Percentiles rank a stretch among this genome's conserved stretches.
Evolutionary conservation across 148 eudicot genomes (phyloP).

Genomic region (Rhododendron simsii): DNA sequence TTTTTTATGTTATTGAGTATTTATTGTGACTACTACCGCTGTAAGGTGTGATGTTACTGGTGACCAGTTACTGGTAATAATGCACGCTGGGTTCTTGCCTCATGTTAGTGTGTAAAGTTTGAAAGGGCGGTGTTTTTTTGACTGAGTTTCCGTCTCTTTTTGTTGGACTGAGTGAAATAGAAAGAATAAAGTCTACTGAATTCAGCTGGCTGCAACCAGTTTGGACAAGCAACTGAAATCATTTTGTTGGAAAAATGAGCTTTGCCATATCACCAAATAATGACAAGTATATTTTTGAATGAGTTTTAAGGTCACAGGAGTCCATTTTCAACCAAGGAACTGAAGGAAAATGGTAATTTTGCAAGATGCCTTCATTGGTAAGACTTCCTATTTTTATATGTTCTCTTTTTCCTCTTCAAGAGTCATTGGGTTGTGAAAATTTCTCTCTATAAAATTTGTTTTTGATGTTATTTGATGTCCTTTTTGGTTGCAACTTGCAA

Average conservation of each 20-base stretch:
- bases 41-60: slow-evolving; percentile 1
- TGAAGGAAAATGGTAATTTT: neutral
- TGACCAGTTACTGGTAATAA: slow-evolving; percentile 6
- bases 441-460: neutral
- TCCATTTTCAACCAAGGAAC: neutral
- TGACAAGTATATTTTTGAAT: neutral
- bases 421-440: neutral
- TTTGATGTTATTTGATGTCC: neutral
- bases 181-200: neutral
- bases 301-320: neutral
- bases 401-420: neutral
- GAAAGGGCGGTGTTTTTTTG: neutral
- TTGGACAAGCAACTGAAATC: neutral
- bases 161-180: neutral
- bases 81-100: neutral
- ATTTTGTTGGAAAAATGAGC: neutral
- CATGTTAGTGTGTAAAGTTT: neutral
- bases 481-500: neutral
- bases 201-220: slow-evolving; percentile 6
- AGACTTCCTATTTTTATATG: neutral
- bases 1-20: neutral
- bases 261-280: neutral
- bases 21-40: neutral
- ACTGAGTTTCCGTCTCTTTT: neutral
- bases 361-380: neutral